Evolutionary conservation across 2,329 filamentous ascomycete species (phyloP), one percentile per base, ranked within the genome.

Genomic region (Paracorniculantispora psalliotae): DNA sequence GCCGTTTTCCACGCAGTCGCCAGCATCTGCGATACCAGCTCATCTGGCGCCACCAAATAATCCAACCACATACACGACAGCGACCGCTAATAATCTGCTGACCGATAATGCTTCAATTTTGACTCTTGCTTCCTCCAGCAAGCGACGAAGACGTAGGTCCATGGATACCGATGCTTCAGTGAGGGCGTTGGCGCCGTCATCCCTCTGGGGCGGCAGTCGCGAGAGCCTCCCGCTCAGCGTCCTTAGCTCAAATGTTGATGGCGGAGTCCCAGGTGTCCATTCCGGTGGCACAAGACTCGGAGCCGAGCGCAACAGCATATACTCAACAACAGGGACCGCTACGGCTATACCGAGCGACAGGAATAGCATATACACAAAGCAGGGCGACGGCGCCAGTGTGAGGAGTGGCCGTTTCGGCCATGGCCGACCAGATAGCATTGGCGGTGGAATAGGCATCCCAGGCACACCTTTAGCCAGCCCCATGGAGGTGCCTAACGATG

Each of bases 101-200:
- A 91, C 89, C 1, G 91, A 96, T 71, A 91, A 96, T 69, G 91
- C 91, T 23, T 93, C 90, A 26, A 92, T 96, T 65, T 75, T 96
- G 61, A 96, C 91, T 0, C 79, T 96, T 15, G 91, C 91, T 2
- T 93, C 90, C 4, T 92, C 89, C 0, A 91, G 88, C 63, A 91
- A 93, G 74, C 84, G 88, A 39, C 83, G 87, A 28, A 86, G 91
- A 37, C 83, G 90, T 51, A 84, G 90, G 61, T 92, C 89, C 30
- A 86, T 93, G 73, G 91, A 94, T 71, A 94, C 91, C 0, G 89
- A 94, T 69, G 91, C 91, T 5, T 93, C 89, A 0, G 89, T 94
- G 41, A 88, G 91, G 46, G 91, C 91, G 2, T 77, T 96, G n/a
- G 89, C 91, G 1, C 90, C 90, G 0, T 91, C 88, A 0, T 92